phyloP scores from a whole-genome alignment of 2,329 filamentous ascomycete genomes.

The Fusarium torulosum region DNA sequence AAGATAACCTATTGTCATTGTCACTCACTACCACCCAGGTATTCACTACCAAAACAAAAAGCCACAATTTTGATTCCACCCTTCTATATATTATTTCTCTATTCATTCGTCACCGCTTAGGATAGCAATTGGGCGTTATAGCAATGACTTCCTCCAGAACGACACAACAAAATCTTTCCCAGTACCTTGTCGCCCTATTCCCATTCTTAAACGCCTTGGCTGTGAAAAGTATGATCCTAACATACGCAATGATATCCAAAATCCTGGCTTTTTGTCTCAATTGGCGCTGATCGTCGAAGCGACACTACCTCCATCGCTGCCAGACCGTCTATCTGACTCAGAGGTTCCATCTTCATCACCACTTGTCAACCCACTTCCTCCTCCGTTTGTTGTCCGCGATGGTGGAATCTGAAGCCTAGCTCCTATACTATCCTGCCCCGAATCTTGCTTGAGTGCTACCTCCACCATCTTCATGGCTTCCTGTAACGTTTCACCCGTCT shows the following conservation, averaged over 20 bases:
- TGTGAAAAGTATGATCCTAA: constrained; percentile 21
- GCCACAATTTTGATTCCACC: neutral
- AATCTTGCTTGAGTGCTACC: constrained; percentile 51
- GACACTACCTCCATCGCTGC: constrained; percentile 55
- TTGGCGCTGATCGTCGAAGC: constrained; percentile 52
- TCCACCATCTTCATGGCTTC: constrained; percentile 76
- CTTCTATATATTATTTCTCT: constrained; percentile 10
- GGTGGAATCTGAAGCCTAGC: constrained; percentile 52
- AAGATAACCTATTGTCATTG: neutral
- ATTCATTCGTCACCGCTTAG: constrained; percentile 3
- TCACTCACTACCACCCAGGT: no score
- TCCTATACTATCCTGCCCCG: constrained; percentile 44
- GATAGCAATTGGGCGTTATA: constrained; percentile 1
- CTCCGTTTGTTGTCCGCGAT: constrained; percentile 49
- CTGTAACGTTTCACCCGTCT: constrained; percentile 82
- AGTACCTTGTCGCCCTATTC: constrained; percentile 16
- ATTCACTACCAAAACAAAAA: neutral
- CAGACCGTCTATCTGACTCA: constrained; percentile 54
- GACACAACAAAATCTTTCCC: constrained; percentile 12
- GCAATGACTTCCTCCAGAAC: constrained; percentile 1
- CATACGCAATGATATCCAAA: constrained; percentile 14
- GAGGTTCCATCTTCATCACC: constrained; percentile 52
- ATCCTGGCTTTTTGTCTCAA: constrained; percentile 25
- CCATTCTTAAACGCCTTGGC: constrained; percentile 29
- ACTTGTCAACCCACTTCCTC: constrained; percentile 47